Base-by-base conservation (phyloP, 345 rosid genomes). In the Lumnitzera littorea region DNA sequence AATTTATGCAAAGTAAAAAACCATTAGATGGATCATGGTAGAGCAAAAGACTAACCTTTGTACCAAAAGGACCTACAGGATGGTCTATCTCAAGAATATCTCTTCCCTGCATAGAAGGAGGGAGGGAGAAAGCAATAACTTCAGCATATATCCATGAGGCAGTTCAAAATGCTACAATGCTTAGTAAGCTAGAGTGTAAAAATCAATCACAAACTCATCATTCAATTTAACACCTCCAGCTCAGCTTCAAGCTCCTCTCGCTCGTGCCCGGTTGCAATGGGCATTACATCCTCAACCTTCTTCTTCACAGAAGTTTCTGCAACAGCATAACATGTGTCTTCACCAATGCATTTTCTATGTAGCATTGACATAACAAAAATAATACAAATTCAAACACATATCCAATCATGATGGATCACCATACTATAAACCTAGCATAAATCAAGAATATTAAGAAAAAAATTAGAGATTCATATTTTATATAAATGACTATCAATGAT, bases 31-130 rank as follows among this genome's bases (percentile, higher is more conserved):
- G 52, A 48, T 1, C 20, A 20, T 20, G 20, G 20, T 20, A 20
- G 20, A 20, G 50, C 61, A 16, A 24, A 17, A 55, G 36, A 71
- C 91, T 43, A 58, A 90, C 99, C 92, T 90, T 90, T 3, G 95
- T 90, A 64, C 99, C 97, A 62, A 90, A 94, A 55, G 97, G 96
- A 71, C 99, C 92, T 11, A 50, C 77, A 2, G 97, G 96, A 64
- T 57, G 50, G 79, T 94, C 60, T 24, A 84, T 82, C 31, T 90
- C 95, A 55, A 86, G 89, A 58, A 91, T 24, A 24, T 76, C 67
- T 76, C 54, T 90, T 57, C 99, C 99, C 95, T 94, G 58, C 57
- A 51, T 17, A 68, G 66, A 20, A 20, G 0, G 53, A 47, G 1
- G 55, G 62, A 56, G 54, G 29, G 67, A 46, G 24, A 48, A 53